Evolutionary conservation across 73 alveolate species (phyloP).

Genomic region (Paramecium pentaurelia): DNA sequence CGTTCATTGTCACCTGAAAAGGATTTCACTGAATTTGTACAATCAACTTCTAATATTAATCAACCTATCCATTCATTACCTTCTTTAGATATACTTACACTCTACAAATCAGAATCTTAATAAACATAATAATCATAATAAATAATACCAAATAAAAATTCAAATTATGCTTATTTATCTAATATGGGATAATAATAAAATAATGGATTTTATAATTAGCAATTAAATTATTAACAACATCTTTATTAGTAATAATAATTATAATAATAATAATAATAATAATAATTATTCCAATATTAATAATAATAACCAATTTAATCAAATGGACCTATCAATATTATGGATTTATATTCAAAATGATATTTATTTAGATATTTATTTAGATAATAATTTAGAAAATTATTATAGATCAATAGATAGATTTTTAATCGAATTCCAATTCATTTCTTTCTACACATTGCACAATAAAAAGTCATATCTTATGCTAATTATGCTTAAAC

Average conservation of each 20-base stretch:
- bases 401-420: neutral
- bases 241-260: neutral
- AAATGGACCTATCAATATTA: neutral
- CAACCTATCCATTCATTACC: neutral
- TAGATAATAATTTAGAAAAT: neutral
- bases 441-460: slow-evolving; percentile 4
- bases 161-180: neutral
- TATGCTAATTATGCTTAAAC: neutral
- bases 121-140: neutral
- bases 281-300: neutral
- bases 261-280: neutral
- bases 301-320: neutral
- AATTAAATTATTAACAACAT: neutral
- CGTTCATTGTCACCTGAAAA: neutral
- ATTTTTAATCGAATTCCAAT: neutral
- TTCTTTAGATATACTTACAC: neutral
- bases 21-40: neutral
- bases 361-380: neutral
- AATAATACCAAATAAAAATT: neutral
- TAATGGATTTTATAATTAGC: neutral
- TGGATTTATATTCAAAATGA: neutral
- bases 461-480: neutral
- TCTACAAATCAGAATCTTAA: neutral
- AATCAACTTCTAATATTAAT: neutral
- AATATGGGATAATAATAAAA: neutral